Percentiles rank a stretch among this genome's conserved stretches.
phyloP scores from a whole-genome alignment of 1,284 basidiomycete genomes.

The Hypsizygus ulmarius region DNA sequence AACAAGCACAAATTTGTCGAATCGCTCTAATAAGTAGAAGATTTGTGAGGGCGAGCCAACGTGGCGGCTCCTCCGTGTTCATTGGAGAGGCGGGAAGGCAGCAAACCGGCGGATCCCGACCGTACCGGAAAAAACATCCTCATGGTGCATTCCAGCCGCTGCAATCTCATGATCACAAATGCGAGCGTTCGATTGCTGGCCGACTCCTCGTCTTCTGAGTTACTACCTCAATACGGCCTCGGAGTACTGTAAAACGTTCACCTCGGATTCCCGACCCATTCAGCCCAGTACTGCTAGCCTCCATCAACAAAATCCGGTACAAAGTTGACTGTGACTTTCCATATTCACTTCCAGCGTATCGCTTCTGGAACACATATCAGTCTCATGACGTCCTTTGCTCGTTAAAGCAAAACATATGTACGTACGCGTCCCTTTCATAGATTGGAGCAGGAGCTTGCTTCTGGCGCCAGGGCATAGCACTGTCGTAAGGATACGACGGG shows the following conservation, averaged over 20 bases:
- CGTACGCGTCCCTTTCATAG: conserved; percentile 9
- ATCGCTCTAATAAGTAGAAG: conserved; percentile 13
- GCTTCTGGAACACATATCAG: neutral
- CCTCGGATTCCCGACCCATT: too few relatives aligned
- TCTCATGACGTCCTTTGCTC: conserved; percentile 8
- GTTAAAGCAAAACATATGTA: neutral
- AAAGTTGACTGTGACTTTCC: too few relatives aligned
- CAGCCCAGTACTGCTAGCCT: too few relatives aligned
- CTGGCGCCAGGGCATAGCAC: too few relatives aligned
- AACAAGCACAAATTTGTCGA: conserved; percentile 17
- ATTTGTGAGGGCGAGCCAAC: conserved; percentile 15
- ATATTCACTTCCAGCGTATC: too few relatives aligned
- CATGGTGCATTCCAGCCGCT: conserved; percentile 2
- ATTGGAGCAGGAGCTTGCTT: conserved; percentile 3
- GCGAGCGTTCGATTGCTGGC: too few relatives aligned
- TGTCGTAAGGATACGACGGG: too few relatives aligned
- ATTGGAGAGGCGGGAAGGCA: conserved; percentile 18
- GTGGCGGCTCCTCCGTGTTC: conserved; percentile 21
- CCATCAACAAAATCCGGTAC: too few relatives aligned
- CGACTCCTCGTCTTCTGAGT: too few relatives aligned
- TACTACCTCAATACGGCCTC: too few relatives aligned
- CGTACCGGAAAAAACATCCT: conserved; percentile 5
- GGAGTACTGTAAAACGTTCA: too few relatives aligned
- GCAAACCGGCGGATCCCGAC: conserved; percentile 19
- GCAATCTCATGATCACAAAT: neutral